Percentiles rank a stretch among this genome's conserved stretches.
Conservation (phyloP, 768 basidiomycete species). For the Candolleomyces eurysporus region DNA sequence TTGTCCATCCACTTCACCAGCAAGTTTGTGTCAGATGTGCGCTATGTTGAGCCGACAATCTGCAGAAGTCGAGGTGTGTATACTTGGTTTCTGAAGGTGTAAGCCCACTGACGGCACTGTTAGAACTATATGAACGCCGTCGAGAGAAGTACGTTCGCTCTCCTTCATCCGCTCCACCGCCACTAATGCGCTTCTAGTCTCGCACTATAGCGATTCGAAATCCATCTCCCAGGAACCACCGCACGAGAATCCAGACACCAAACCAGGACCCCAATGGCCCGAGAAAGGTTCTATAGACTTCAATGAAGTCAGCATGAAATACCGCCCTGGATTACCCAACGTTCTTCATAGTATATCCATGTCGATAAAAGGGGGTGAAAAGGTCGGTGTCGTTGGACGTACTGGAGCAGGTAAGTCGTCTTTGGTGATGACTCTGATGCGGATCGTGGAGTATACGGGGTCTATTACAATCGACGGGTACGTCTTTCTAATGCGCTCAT, state of each 20-base stretch:
- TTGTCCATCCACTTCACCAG: slow-evolving; percentile 21
- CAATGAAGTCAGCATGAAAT: slow-evolving; percentile 57
- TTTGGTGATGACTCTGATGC: slow-evolving; percentile 62
- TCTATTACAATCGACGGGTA: slow-evolving; percentile 64
- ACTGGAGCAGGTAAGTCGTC: slow-evolving; percentile 63
- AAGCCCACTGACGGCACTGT: background rate
- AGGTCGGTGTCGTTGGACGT: slow-evolving; percentile 74
- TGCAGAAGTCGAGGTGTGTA: slow-evolving; percentile 61
- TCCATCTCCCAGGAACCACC: slow-evolving; percentile 63
- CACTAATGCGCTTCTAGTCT: slow-evolving; percentile 30
- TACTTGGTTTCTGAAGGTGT: background rate
- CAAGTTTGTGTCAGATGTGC: slow-evolving; percentile 51
- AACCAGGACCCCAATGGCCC: slow-evolving; percentile 66
- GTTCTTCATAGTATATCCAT: slow-evolving; percentile 67
- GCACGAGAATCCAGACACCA: slow-evolving; percentile 53
- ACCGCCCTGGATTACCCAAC: slow-evolving; percentile 71
- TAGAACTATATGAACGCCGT: slow-evolving; percentile 69
- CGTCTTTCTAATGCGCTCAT: slow-evolving; percentile 7
- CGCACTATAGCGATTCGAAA: slow-evolving; percentile 51
- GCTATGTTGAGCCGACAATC: slow-evolving; percentile 54
- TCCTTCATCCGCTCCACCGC: slow-evolving; percentile 1
- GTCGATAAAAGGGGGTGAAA: slow-evolving; percentile 61
- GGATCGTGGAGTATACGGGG: slow-evolving; percentile 69
- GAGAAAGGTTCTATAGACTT: slow-evolving; percentile 57
- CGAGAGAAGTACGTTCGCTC: slow-evolving; percentile 42